Evolutionary conservation across 306 rosid species (phyloP), one percentile per base, ranked within the genome.

Genomic region (Neltuma alba): DNA sequence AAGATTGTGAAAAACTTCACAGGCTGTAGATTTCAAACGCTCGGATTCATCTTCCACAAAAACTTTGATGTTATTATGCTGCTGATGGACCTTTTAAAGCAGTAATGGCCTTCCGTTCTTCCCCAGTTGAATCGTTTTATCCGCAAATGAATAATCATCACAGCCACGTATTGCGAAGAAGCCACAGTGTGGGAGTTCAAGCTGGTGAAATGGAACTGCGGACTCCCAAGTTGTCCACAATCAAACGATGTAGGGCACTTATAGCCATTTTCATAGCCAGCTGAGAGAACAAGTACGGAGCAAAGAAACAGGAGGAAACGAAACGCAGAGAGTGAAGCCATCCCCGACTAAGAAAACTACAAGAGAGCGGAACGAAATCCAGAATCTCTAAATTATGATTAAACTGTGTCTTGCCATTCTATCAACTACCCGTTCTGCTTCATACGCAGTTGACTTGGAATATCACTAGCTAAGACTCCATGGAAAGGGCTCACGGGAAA

Each of bases 161-260:
- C 86, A 86, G 6, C 58, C 38, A 3, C 42, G 21, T 38, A 86
- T 60, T 0, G 41, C 4, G 47, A 83, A 3, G 23, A 76, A n/a
- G 31, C 89, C 89, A 34, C 86, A 82, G 37, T 82, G 25, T 6
- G 44, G 82, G 20, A 7, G 44, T 38, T 83, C 75, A 18, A 62
- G 66, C 33, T 82, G 42, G 89, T 79, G 78, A 86, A 83, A 72
- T 86, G 89, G 72, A 76, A 83, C 10, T 15, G 18, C 2, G 82
- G 66, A 6, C 6, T 47, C 36, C 80, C 80, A 30, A 72, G 31
- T 11, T 2, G 0, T 20, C 82, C 82, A 76, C 88, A 76, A 1
- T 0, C 14, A 74, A 85, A 85, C 11, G 80, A 79, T 30, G 1
- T 23, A 18, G 80, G 77, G 72, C 88, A 85, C 38, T 61, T 31